Evolutionary conservation across 768 basidiomycete genomes (phyloP), one percentile per base, ranked within the genome.

Genomic region (Boletus barrowsii): DNA sequence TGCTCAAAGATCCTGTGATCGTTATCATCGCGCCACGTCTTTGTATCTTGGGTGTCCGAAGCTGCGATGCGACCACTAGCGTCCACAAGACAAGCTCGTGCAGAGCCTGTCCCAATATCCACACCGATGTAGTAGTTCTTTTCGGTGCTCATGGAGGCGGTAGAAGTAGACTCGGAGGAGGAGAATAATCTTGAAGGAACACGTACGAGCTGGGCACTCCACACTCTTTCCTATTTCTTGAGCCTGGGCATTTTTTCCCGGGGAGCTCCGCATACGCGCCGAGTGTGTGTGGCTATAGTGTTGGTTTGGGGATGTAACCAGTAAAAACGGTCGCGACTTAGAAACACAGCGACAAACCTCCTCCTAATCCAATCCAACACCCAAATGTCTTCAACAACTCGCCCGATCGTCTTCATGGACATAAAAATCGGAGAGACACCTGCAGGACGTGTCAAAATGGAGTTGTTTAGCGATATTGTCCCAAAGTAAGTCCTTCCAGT

Each of bases 1-100:
- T 99, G 97, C 72, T 99, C 97, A 69, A 97, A 99, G 75, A 98
- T 94, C 53, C 88, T 80, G 68, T 92, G 86, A 78, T 98, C 92
- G 32, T 79, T 68, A 2, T 82, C 76, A 74, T 93, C 89, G 58
- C 96, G 87, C 77, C 83, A 94, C 10, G 94, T 98, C 49, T 75
- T 78, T n/a, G 88, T 98, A 20, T 83, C 80, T 65, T 90, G 83
- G 48, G 87, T 87, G 60, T 85, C 83, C 35, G 93, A 90, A 6
- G 92, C 89, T 49, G 87, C 73, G 53, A 93, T 78, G 32, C 75
- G 78, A 39, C 95, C 93, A 42, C 80, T 77, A 18, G 72, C 62
- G 51, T 83, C 81, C 57, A 95, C 83, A 32, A 99, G 82, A 22
- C 83, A 86, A 0, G 93, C 93, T 50, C 97, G 83, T 8, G 87